Percentiles rank a stretch among this genome's conserved stretches.
Evolutionary conservation across 108 stramenopile species (phyloP).

Genomic region (Epithemia pelagica): DNA sequence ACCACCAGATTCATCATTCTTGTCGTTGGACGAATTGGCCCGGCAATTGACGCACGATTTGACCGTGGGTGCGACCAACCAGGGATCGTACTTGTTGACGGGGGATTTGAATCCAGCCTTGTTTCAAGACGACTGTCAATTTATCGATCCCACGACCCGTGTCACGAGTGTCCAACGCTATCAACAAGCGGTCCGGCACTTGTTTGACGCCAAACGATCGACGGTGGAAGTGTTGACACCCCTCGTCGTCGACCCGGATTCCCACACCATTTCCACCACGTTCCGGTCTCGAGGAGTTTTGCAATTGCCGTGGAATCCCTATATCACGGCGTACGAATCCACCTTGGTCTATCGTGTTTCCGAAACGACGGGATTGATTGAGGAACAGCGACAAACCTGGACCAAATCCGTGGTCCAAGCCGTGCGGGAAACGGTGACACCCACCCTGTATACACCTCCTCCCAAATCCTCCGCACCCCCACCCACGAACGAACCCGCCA

Average conservation of each 20-base stretch:
- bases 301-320: constrained; percentile 39
- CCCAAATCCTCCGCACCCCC: constrained; percentile 4
- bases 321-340: constrained; percentile 41
- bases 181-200: constrained; percentile 36
- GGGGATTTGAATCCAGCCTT: constrained; percentile 40
- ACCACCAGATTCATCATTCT: no score
- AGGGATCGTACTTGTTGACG: constrained; percentile 46
- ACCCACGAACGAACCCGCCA: constrained; percentile 17
- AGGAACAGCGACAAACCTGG: constrained; percentile 43
- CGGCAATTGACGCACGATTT: constrained; percentile 31
- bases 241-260: constrained; percentile 10
- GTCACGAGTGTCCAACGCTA: constrained; percentile 39
- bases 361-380: constrained; percentile 29
- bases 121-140: constrained; percentile 49
- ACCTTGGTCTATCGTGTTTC: constrained; percentile 33
- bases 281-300: constrained; percentile 43
- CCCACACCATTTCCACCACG: constrained; percentile 16
- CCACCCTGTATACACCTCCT: constrained; percentile 17
- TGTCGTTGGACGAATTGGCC: constrained; percentile 32
- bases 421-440: constrained; percentile 45
- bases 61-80: constrained; percentile 21
- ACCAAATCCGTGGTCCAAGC: constrained; percentile 35
- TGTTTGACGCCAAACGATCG: constrained; percentile 47
- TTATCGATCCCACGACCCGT: constrained; percentile 49
- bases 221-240: constrained; percentile 20